Percentiles rank a stretch among this genome's conserved stretches.
These are phyloP conservation scores for Cornus kousa DNA, from an alignment of 148 eudicot genomes.

Conservation along the genomic window DNA sequence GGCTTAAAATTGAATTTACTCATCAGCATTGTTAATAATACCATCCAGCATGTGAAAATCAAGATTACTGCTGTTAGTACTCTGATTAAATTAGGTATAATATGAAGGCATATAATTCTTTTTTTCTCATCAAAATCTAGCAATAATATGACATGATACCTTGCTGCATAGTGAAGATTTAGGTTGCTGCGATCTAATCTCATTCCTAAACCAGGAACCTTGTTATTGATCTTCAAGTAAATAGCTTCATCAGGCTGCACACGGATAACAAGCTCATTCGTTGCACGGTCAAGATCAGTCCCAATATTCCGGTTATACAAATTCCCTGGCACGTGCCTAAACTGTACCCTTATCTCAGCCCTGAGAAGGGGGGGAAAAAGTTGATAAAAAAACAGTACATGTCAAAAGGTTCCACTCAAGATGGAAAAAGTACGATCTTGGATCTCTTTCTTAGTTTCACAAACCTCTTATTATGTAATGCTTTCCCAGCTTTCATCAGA, in stretches of 20 bases:
- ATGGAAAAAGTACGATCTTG: neutral
- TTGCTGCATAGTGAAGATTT: slow-evolving; percentile 86
- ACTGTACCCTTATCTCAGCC: slow-evolving; percentile 91
- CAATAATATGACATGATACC: slow-evolving; percentile 36
- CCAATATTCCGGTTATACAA: slow-evolving; percentile 71
- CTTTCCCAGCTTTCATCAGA: slow-evolving; percentile 98
- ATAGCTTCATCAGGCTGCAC: slow-evolving; percentile 96
- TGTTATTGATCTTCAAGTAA: slow-evolving; percentile 87
- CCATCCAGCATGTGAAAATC: neutral
- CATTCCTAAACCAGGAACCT: slow-evolving; percentile 96
- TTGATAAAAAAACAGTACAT: neutral
- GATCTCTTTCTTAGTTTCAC: slow-evolving; percentile 1
- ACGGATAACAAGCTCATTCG: slow-evolving; percentile 94
- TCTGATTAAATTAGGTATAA: neutral
- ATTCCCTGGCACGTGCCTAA: slow-evolving; percentile 94
- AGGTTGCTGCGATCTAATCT: slow-evolving; percentile 91
- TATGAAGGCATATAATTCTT: neutral
- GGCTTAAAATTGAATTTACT: too few relatives aligned
- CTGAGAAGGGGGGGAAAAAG: slow-evolving; percentile 36
- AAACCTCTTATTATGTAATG: slow-evolving; percentile 77
- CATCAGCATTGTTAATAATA: neutral
- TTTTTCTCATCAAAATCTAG: neutral
- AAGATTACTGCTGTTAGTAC: neutral
- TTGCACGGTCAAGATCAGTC: slow-evolving; percentile 78
- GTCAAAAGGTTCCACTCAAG: neutral